A percentile compares a stretch with the other conserved stretches of the same genome.
These are phyloP conservation scores for Prunus yedoensis DNA, from an alignment of 331 rosid genomes.

Conservation along the genomic window DNA sequence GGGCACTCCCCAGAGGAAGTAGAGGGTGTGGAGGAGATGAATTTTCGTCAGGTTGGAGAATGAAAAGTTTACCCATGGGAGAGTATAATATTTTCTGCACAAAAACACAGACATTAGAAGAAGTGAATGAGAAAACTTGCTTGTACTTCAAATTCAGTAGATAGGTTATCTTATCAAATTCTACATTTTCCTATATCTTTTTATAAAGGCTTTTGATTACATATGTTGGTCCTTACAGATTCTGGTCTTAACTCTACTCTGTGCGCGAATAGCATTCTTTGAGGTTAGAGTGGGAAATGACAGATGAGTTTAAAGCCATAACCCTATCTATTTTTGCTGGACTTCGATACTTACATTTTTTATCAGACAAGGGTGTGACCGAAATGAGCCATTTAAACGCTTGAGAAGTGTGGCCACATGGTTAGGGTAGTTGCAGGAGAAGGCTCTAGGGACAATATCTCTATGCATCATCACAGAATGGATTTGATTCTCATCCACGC, in stretches of 20 bases:
- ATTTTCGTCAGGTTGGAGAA: slow-evolving; percentile 78
- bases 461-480: slow-evolving; percentile 80
- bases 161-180: neutral
- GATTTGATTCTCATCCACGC: slow-evolving; percentile 62
- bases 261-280: neutral
- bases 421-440: slow-evolving; percentile 81
- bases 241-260: neutral
- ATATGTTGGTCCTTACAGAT: too few relatives aligned
- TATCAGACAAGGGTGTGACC: slow-evolving; percentile 69
- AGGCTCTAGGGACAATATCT: slow-evolving; percentile 93
- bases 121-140: neutral
- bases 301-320: neutral
- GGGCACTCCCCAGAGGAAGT: slow-evolving; percentile 63
- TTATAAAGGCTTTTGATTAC: neutral
- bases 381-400: slow-evolving; percentile 65
- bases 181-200: neutral
- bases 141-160: neutral
- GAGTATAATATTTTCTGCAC: slow-evolving; percentile 80
- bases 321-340: neutral
- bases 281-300: neutral
- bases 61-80: slow-evolving; percentile 74
- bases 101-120: neutral
- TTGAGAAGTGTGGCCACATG: slow-evolving; percentile 68
- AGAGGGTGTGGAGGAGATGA: slow-evolving; percentile 84
- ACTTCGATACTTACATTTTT: slow-evolving; percentile 51